A percentile compares a stretch with the other conserved stretches of the same genome.
phyloP scores from a whole-genome alignment of 495 filamentous ascomycete species.

The Hyphodiscus hymeniophilus region DNA sequence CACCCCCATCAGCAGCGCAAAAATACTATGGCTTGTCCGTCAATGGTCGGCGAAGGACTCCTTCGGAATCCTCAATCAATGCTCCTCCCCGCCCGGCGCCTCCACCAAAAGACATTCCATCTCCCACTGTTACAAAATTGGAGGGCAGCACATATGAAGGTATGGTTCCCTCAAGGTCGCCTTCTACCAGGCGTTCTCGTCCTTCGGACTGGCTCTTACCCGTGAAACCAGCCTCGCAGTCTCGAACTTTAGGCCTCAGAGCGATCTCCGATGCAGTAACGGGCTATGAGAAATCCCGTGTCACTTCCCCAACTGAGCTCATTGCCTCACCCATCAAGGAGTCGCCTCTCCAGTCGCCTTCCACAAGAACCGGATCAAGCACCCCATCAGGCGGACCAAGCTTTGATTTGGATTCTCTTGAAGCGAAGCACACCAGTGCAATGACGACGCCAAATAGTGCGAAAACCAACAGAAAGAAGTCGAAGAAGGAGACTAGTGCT shows the following conservation, averaged over 20 bases:
- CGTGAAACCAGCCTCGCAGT: conserved; percentile 42
- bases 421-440: conserved; percentile 48
- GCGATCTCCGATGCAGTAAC: conserved; percentile 75
- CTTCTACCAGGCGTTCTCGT: conserved; percentile 35
- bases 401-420: conserved; percentile 69
- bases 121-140: conserved; percentile 59
- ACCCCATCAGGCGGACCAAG: conserved; percentile 77
- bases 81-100: conserved; percentile 39
- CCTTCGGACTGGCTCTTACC: conserved; percentile 43
- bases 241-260: conserved; percentile 51
- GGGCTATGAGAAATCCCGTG: conserved; percentile 48
- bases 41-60: conserved; percentile 36
- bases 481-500: conserved; percentile 91
- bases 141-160: conserved; percentile 45
- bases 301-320: conserved; percentile 39
- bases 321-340: conserved; percentile 49
- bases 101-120: conserved; percentile 26
- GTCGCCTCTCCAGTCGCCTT: conserved; percentile 56
- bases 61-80: conserved; percentile 37
- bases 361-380: conserved; percentile 66
- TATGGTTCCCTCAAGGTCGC: conserved; percentile 42
- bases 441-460: conserved; percentile 30
- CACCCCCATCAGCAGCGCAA: conserved; percentile 39
- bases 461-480: conserved; percentile 38
- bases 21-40: conserved; percentile 52